A percentile compares a stretch with the other conserved stretches of the same genome.
Conservation (phyloP, 768 basidiomycete species). For the Tricholoma bakamatsutake region DNA sequence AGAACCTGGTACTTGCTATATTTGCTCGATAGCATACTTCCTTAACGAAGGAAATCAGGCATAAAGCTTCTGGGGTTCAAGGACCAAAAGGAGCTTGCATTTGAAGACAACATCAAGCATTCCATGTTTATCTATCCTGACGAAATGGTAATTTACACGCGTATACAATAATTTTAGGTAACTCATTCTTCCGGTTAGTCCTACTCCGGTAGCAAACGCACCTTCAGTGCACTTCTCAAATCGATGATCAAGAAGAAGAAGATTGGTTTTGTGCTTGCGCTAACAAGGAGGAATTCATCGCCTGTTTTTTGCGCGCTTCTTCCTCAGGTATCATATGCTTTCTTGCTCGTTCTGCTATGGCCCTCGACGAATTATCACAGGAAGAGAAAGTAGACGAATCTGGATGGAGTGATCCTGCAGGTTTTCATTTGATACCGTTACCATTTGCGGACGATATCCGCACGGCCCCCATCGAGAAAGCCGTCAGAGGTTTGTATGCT, state of each 20-base stretch:
- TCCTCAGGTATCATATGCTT: slow-evolving; percentile 58
- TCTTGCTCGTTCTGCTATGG: neutral
- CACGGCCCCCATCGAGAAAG: slow-evolving; percentile 62
- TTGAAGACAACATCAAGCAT: slow-evolving; percentile 92
- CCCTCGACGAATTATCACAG: slow-evolving; percentile 27
- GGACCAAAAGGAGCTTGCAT: slow-evolving; percentile 54
- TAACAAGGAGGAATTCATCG: slow-evolving; percentile 64
- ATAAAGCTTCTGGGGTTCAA: slow-evolving; percentile 95
- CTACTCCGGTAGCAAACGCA: slow-evolving; percentile 88
- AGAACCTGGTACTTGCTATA: slow-evolving; percentile 51
- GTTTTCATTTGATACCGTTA: slow-evolving; percentile 89
- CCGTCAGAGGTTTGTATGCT: slow-evolving; percentile 46
- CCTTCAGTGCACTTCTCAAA: slow-evolving; percentile 82
- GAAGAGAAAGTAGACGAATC: slow-evolving; percentile 64
- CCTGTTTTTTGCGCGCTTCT: slow-evolving; percentile 82
- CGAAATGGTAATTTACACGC: slow-evolving; percentile 56
- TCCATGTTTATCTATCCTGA: slow-evolving; percentile 89
- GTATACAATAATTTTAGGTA: neutral
- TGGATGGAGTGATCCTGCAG: slow-evolving; percentile 80
- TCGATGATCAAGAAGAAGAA: slow-evolving; percentile 77
- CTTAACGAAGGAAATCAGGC: slow-evolving; percentile 33
- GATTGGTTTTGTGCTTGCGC: slow-evolving; percentile 70
- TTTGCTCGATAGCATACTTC: neutral
- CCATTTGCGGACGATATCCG: slow-evolving; percentile 96
- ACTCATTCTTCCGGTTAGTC: slow-evolving; percentile 31